Evolutionary conservation across 2,329 filamentous ascomycete species (phyloP).

Genomic region (Cryphonectria carpinicola): DNA sequence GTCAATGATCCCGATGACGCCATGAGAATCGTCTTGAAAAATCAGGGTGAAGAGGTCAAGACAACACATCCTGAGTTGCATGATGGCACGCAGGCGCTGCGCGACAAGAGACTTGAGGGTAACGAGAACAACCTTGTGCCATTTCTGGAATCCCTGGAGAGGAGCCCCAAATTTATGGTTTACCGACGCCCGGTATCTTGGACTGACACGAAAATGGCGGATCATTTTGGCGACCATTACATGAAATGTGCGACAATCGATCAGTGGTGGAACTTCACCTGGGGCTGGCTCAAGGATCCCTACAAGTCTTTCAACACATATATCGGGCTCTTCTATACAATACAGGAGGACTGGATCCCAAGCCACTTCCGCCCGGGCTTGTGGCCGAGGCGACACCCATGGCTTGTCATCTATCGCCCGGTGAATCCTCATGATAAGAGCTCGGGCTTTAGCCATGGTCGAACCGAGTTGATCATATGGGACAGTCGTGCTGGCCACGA

Average conservation of each 20-base stretch:
- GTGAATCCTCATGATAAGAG: constrained; percentile 39
- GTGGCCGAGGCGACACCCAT: constrained; percentile 47
- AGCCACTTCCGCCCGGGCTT: constrained; percentile 28
- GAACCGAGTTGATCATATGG: constrained; percentile 59
- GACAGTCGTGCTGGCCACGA: constrained; percentile 44
- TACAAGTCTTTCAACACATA: constrained; percentile 41
- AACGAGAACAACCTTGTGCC: constrained; percentile 12
- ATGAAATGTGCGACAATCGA: constrained; percentile 38
- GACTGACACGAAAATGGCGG: constrained; percentile 45
- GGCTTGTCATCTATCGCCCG: constrained; percentile 55
- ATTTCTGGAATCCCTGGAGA: constrained; percentile 22
- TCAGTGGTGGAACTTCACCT: constrained; percentile 42
- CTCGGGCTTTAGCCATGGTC: constrained; percentile 18
- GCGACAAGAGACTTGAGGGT: constrained; percentile 14
- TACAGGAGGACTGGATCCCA: constrained; percentile 43
- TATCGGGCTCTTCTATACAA: constrained; percentile 56
- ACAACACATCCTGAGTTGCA: neutral
- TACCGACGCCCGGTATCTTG: constrained; percentile 48
- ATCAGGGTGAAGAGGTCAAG: constrained; percentile 25
- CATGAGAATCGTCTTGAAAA: constrained; percentile 30
- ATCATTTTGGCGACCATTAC: constrained; percentile 37
- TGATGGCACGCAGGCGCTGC: neutral
- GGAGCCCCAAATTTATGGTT: constrained; percentile 34
- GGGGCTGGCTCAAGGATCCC: constrained; percentile 31
- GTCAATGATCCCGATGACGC: constrained; percentile 44